Evolutionary conservation across 129 eudicot species (phyloP), one percentile per base, ranked within the genome.

Genomic region (Pseudognaphalium luteoalbum): DNA sequence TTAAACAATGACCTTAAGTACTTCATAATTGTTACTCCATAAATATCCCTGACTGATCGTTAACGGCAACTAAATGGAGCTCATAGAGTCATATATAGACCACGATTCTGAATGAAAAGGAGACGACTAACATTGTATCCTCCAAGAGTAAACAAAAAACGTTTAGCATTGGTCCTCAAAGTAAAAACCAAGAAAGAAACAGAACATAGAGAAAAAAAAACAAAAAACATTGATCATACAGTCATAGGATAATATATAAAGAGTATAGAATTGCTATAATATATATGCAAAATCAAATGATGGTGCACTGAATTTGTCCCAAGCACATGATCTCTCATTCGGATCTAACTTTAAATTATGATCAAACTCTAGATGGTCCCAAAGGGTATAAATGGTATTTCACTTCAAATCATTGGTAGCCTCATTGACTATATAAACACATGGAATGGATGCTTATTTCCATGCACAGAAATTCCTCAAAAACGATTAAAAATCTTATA

Each of bases 291-390:
- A 25, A 73, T 29, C 32, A 68, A 50, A 80, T 73, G 29, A 73
- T 66, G 17, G 35, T 67, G 80, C 74, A 73, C 17, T 59, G 37
- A 30, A 69, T 51, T 14, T 59, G 51, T 58, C 76, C 60, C 71
- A 80, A 42, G 80, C 75, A 74, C 80, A 80, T 80, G 84, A 67
- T 42, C 76, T 71, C 67, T 74, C 71, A 74, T 80, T 63, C 52
- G 50, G 39, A 60, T 78, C 71, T 61, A 78, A 78, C 39, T 14
- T 28, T 16, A 30, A 51, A 62, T 25, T 41, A 57, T 57, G 62
- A 7, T 57, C 21, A n/a, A 17, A 56, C 3, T 5, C 1, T 6
- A 69, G 52, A 73, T 28, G 54, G 79, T 44, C 74, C 75, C 71
- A 58, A 68, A 74, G 84, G 84, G 75, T 64, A 74, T 17, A 5